Evolutionary conservation across 192 early-diverging fungal genomes (phyloP).

Genomic region (Borealophlyctis nickersoniae): DNA sequence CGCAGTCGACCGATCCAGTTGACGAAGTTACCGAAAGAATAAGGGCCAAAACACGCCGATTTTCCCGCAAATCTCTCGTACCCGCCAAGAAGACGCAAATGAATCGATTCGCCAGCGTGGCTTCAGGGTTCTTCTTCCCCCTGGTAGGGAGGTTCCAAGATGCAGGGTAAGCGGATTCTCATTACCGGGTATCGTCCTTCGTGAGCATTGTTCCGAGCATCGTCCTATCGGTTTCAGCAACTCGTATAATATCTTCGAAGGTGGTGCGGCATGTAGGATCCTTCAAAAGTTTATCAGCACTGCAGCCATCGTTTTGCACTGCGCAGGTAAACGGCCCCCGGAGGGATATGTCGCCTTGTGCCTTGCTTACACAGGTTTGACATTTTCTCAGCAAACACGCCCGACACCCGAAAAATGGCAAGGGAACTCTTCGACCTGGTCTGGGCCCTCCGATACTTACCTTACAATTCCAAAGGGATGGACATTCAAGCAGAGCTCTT

Average conservation of each 20-base stretch:
- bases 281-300: not conserved
- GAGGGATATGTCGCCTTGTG: too few species aligned
- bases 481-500: not conserved
- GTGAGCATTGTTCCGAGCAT: too few species aligned
- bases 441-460: not conserved
- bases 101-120: not conserved
- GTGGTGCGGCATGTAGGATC: not conserved
- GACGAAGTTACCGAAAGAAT: not conserved
- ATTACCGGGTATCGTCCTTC: too few species aligned
- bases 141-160: not conserved
- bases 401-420: slow-evolving; percentile 4
- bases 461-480: not conserved
- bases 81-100: not conserved
- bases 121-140: not conserved
- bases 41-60: not conserved
- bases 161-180: not conserved
- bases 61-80: not conserved
- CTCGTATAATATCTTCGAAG: not conserved
- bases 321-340: not conserved
- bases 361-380: too few species aligned
- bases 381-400: not conserved
- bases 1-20: too few species aligned
- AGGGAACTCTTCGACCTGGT: not conserved
- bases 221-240: too few species aligned
- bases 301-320: not conserved